Conservation (phyloP, 768 basidiomycete species). For the Tulasnella sp. region DNA sequence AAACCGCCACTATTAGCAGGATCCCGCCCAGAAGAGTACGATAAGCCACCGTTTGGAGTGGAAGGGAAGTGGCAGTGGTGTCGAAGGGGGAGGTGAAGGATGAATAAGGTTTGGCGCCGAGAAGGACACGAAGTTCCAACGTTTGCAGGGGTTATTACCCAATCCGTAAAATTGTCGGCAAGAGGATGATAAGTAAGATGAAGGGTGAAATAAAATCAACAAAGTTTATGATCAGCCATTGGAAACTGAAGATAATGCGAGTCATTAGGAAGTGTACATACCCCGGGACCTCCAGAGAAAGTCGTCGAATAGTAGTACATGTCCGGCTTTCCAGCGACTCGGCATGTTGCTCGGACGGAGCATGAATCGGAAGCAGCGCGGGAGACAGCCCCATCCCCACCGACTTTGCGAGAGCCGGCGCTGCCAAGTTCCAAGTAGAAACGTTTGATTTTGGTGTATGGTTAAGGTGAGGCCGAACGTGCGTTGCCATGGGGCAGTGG, state of each 20-base stretch:
- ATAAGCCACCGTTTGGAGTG: neutral
- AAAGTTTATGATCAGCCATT: neutral
- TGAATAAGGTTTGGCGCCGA: neutral
- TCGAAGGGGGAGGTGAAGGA: neutral
- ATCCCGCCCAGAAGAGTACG: neutral
- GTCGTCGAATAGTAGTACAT: constrained; percentile 90
- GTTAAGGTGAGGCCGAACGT: neutral
- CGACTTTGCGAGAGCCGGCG: constrained; percentile 85
- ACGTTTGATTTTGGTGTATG: neutral
- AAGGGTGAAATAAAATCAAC: neutral
- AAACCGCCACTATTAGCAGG: constrained; percentile 72
- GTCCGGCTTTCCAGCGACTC: constrained; percentile 64
- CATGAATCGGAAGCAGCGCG: constrained; percentile 51
- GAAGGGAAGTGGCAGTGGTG: neutral
- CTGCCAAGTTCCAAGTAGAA: constrained; percentile 33
- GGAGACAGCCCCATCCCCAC: constrained; percentile 91
- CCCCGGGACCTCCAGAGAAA: constrained; percentile 90
- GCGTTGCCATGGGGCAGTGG: neutral
- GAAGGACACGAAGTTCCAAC: neutral
- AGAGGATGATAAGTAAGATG: neutral
- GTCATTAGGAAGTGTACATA: constrained; percentile 34
- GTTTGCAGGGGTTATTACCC: constrained; percentile 2
- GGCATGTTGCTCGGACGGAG: constrained; percentile 75
- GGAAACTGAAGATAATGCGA: neutral
- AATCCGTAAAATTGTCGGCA: neutral